Percentiles rank a stretch among this genome's conserved stretches.
phyloP scores from a whole-genome alignment of 2,329 filamentous ascomycete species.

The Ascochyta pisi region DNA sequence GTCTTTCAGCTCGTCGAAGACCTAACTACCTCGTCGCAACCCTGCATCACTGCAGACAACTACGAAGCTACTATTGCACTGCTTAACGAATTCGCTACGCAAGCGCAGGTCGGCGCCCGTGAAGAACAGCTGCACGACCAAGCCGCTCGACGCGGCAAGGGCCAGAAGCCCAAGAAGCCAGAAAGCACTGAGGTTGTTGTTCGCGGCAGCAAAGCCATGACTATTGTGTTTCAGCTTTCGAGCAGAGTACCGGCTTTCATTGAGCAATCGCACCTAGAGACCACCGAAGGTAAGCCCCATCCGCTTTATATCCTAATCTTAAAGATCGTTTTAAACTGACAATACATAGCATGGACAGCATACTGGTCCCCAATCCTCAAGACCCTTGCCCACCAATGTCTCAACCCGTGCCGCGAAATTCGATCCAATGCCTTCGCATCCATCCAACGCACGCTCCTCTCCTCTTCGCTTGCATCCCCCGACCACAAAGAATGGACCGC shows the following conservation, averaged over 20 bases:
- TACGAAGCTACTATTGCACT: conserved; percentile 87
- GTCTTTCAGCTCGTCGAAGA: conserved; percentile 89
- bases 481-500: conserved; percentile 92
- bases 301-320: background rate
- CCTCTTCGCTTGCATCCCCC: conserved; percentile 80
- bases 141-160: conserved; percentile 59
- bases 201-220: conserved; percentile 80
- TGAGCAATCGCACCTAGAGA: conserved; percentile 90
- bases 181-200: conserved; percentile 75
- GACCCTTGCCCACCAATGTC: conserved; percentile 85
- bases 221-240: conserved; percentile 82
- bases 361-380: conserved; percentile 98
- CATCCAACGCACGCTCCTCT: conserved; percentile 84
- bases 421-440: conserved; percentile 86
- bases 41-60: conserved; percentile 91
- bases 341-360: conserved; percentile 79
- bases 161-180: conserved; percentile 57
- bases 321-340: background rate
- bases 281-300: conserved; percentile 70
- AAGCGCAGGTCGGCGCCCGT: conserved; percentile 74
- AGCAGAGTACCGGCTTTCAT: conserved; percentile 84
- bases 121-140: conserved; percentile 73
- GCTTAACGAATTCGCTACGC: conserved; percentile 87
- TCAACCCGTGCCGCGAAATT: conserved; percentile 92
- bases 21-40: conserved; percentile 72